Evolutionary conservation across 1,284 basidiomycete genomes (phyloP), one percentile per base, ranked within the genome.

Genomic region (Malassezia furfur): DNA sequence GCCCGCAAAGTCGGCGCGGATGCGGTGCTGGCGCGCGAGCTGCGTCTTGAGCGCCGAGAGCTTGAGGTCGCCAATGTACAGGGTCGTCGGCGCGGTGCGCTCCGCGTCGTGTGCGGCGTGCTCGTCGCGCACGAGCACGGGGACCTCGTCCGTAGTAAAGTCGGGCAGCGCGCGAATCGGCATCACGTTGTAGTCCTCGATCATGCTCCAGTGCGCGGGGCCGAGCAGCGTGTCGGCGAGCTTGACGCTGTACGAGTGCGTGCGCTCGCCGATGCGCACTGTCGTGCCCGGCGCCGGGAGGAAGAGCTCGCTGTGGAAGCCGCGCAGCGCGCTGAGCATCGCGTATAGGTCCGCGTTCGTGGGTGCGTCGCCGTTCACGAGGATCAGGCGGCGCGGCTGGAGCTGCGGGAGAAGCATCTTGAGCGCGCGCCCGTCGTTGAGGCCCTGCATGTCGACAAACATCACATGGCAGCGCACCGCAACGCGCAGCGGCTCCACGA

Each of bases 381-480:
- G 55, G 21, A 74, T 59, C 36, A 74, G 44, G 21, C 72, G 56
- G 17, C 94, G 82, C 25, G 94, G 94, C 71, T 94, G 91, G 52
- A 99, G 83, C 78, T 96, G 90, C 2, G 93, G 88, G 11, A 98
- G 84, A 60, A 99, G 91, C 0, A 88, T 93, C 76, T 96, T 96
- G 61, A 96, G 85, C 6, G 94, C 91, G 59, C 91, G 85, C 1
- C 93, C 91, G 68, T 99, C 94, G 70, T 91, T 91, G 54, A 94
- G 77, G 35, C 94, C 94, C 64, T 93, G 89, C 82, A 98, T 84
- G 70, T 98, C 94, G 50, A 98, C 83, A 65, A 87, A 96, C 25
- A 91, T 81, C 15, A 96, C 77, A 6, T 85, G 83, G 67, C 94
- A 96, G 21, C 84, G 82, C 32, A 96, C 75, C 48, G 88, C 83